phyloP scores from a whole-genome alignment of 805 yeast species.

The Kuraishia piskuri region DNA sequence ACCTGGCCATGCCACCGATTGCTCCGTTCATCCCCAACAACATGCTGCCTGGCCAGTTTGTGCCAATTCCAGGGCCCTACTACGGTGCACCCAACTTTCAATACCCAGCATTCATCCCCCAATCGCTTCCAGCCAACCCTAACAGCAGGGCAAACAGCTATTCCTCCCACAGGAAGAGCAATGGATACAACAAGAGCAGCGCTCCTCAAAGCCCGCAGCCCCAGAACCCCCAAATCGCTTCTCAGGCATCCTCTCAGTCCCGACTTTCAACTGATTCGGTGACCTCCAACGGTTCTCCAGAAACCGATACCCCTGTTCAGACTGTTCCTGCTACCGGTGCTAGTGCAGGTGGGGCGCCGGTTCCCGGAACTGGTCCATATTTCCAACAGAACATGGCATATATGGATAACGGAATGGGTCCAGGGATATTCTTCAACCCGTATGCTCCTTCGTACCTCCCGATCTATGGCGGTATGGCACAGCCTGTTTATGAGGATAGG shows the following conservation, averaged over 20 bases:
- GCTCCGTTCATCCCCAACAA: background rate
- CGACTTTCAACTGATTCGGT: background rate
- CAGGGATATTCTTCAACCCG: conserved; percentile 1
- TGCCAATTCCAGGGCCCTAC: background rate
- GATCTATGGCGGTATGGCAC: background rate
- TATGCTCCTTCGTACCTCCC: conserved; percentile 1
- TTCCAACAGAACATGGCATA: background rate
- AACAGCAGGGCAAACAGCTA: background rate
- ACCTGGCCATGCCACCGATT: background rate
- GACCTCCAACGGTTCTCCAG: background rate
- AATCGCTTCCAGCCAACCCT: background rate
- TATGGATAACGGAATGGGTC: conserved; percentile 1
- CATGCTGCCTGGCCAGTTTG: background rate
- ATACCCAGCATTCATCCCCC: background rate
- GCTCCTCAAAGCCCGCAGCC: background rate
- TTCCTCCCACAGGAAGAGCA: background rate
- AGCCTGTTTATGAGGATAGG: conserved; percentile 10
- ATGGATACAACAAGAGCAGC: background rate
- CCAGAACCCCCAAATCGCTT: background rate
- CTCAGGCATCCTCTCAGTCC: background rate
- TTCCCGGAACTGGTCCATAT: background rate
- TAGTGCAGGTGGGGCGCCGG: background rate
- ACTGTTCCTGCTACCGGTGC: background rate
- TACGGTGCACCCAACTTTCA: conserved; percentile 1
- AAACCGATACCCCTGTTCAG: background rate